These are phyloP conservation scores for Pseudogymnoascus sp. DNA, from an alignment of 2,329 filamentous ascomycete genomes.

Conservation along the genomic window DNA sequence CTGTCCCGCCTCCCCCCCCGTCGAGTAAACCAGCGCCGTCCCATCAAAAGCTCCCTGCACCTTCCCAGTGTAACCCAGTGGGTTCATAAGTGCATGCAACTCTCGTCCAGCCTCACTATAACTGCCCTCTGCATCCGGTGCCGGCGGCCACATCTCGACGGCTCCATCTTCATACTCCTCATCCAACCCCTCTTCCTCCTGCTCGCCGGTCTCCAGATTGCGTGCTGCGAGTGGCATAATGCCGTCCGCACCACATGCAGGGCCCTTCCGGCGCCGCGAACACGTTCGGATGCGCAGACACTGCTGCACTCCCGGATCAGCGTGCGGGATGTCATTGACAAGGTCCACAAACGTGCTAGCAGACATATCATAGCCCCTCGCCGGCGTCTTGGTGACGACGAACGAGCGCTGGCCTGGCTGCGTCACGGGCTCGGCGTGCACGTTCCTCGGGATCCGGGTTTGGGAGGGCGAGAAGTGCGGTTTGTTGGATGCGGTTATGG, in stretches of 20 bases:
- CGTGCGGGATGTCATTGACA: conserved; percentile 42
- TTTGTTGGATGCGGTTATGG: conserved; percentile 25
- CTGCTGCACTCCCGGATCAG: conserved; percentile 27
- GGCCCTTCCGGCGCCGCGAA: conserved; percentile 33
- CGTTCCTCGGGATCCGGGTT: conserved; percentile 34
- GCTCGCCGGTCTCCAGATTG: conserved; percentile 12
- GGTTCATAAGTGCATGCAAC: conserved; percentile 35
- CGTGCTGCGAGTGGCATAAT: neutral
- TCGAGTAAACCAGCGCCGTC: conserved; percentile 40
- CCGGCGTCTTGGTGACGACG: conserved; percentile 46
- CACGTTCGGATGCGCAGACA: conserved; percentile 44
- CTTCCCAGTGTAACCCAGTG: conserved; percentile 29
- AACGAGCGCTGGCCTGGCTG: conserved; percentile 31
- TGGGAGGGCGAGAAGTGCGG: conserved; percentile 33
- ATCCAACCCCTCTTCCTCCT: conserved; percentile 14
- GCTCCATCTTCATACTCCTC: conserved; percentile 21
- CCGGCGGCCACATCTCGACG: conserved; percentile 32
- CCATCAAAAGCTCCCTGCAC: conserved; percentile 41
- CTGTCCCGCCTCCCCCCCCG: conserved; percentile 21
- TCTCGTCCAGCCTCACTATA: conserved; percentile 27
- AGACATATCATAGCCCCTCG: conserved; percentile 47
- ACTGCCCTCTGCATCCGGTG: conserved; percentile 15
- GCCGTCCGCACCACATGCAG: conserved; percentile 15
- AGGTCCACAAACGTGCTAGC: conserved; percentile 53
- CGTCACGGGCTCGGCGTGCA: conserved; percentile 40